Conservation (phyloP, 2,329 filamentous ascomycete genomes). For the Talaromyces amestolkiae region DNA sequence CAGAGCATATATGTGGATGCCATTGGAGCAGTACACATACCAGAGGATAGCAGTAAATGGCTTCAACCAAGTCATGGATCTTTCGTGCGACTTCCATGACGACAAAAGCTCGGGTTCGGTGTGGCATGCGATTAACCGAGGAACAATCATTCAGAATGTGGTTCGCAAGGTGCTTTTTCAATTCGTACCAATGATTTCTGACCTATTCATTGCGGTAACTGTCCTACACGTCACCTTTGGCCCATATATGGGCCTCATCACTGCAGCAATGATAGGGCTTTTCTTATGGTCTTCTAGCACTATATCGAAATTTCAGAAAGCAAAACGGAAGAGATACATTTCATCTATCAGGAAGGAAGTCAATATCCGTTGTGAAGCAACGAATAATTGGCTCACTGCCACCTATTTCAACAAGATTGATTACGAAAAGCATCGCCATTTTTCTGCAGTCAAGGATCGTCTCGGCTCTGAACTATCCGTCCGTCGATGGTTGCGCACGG, state of each 20-base stretch:
- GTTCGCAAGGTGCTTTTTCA: conserved; percentile 61
- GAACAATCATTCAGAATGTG: conserved; percentile 57
- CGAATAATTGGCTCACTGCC: conserved; percentile 61
- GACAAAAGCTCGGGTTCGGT: conserved; percentile 64
- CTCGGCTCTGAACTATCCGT: conserved; percentile 37
- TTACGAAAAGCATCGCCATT: conserved; percentile 55
- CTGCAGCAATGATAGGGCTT: conserved; percentile 46
- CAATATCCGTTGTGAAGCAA: conserved; percentile 57
- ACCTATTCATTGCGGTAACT: conserved; percentile 60
- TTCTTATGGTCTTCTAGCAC: conserved; percentile 53
- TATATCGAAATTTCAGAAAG: conserved; percentile 40
- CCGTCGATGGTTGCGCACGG: conserved; percentile 33
- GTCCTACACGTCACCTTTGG: conserved; percentile 64
- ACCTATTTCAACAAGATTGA: conserved; percentile 56
- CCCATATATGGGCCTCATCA: conserved; percentile 55
- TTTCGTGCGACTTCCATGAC: conserved; percentile 69
- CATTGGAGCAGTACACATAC: conserved; percentile 58
- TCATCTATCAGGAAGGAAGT: conserved; percentile 50
- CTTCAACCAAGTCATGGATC: conserved; percentile 66
- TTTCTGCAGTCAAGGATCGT: conserved; percentile 37
- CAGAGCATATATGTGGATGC: conserved; percentile 52
- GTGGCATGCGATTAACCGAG: conserved; percentile 64
- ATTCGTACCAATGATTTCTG: conserved; percentile 60
- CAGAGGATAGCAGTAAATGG: conserved; percentile 58
- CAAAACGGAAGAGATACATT: conserved; percentile 38